Evolutionary conservation across 1,284 basidiomycete genomes (phyloP).

Genomic region (Ceratobasidium sp.): DNA sequence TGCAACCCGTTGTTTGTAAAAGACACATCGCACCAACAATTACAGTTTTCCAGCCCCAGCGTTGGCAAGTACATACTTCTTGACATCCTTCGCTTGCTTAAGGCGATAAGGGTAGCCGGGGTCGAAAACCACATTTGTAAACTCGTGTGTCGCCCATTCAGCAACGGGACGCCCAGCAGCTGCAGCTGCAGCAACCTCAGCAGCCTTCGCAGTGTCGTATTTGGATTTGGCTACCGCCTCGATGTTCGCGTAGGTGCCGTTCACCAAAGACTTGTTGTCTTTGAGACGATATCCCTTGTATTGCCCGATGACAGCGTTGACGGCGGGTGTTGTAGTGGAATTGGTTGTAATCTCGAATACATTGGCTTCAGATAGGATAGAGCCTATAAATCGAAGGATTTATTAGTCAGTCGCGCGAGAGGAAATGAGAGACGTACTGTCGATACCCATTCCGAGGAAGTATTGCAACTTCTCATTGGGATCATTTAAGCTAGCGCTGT

Average conservation of each 20-base stretch:
- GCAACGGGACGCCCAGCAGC: constrained; percentile 45
- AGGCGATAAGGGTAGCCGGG: constrained; percentile 40
- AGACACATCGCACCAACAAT: not conserved
- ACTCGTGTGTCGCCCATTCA: constrained; percentile 41
- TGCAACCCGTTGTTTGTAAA: not conserved
- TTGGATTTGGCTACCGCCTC: constrained; percentile 46
- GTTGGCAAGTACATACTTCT: constrained; percentile 44
- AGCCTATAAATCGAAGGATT: constrained; percentile 9
- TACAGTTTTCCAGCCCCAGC: constrained; percentile 43
- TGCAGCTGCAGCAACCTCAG: constrained; percentile 43
- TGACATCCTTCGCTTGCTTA: constrained; percentile 42
- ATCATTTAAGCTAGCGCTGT: constrained; percentile 38
- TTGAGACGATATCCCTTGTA: constrained; percentile 44
- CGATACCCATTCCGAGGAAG: constrained; percentile 45
- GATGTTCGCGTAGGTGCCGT: constrained; percentile 39
- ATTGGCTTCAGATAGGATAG: constrained; percentile 43
- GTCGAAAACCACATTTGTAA: constrained; percentile 31
- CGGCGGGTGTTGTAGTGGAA: constrained; percentile 16
- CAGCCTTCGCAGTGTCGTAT: constrained; percentile 44
- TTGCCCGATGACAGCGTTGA: constrained; percentile 38
- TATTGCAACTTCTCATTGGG: constrained; percentile 31
- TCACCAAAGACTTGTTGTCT: constrained; percentile 43
- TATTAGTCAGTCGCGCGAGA: constrained; percentile 1
- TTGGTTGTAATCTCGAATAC: constrained; percentile 37
- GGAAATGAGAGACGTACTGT: constrained; percentile 30